phyloP scores from a whole-genome alignment of 192 early-diverging fungal species.

The Coemansia sp. region DNA sequence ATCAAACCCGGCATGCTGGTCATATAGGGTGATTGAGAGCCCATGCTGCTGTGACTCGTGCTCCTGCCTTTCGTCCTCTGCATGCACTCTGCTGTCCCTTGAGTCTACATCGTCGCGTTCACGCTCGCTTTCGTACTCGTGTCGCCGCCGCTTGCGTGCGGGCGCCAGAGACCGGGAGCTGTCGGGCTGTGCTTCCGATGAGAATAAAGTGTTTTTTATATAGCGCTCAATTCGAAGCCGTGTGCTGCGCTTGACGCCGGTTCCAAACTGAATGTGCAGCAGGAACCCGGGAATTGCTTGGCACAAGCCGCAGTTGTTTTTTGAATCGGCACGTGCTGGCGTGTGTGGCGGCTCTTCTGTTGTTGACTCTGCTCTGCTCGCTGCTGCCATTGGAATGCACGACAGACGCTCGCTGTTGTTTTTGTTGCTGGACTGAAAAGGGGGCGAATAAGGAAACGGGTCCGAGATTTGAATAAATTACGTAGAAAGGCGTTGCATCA shows the following conservation, averaged over 20 bases:
- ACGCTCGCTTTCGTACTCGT: neutral
- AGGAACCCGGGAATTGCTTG: slow-evolving; percentile 18
- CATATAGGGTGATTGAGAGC: slow-evolving; percentile 5
- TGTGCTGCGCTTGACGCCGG: neutral
- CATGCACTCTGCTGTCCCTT: neutral
- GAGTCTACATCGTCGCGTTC: neutral
- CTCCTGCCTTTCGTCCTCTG: neutral
- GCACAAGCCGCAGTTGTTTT: slow-evolving; percentile 9
- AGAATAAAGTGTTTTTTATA: slow-evolving; percentile 11
- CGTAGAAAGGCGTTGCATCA: no score
- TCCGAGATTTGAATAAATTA: no score
- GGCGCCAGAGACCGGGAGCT: neutral
- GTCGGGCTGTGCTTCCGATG: neutral
- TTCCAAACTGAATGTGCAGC: slow-evolving; percentile 28
- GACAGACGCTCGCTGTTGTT: no score
- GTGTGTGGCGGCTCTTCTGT: neutral
- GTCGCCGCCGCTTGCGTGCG: slow-evolving; percentile 37
- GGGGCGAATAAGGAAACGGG: no score
- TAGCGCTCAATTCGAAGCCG: slow-evolving; percentile 28
- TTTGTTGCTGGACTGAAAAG: no score
- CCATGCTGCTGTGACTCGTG: neutral
- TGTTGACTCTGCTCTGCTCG: neutral
- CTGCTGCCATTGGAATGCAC: neutral
- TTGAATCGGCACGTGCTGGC: neutral
- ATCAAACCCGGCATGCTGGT: slow-evolving; percentile 24